phyloP scores from a whole-genome alignment of 1,284 basidiomycete species.

The Hymenochaete sp. region DNA sequence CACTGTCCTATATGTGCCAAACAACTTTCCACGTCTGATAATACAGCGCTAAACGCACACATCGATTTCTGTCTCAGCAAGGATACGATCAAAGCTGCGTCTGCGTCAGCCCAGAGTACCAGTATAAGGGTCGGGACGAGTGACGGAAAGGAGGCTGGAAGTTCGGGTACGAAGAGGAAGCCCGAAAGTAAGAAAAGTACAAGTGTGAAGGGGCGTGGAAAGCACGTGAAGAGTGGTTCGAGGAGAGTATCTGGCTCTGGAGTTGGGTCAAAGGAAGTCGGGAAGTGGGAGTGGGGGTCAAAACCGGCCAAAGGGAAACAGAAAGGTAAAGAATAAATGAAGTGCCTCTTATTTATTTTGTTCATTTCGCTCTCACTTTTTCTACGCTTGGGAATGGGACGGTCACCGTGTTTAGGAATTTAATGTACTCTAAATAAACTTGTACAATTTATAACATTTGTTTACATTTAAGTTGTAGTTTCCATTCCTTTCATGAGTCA shows the following conservation, averaged over 20 bases:
- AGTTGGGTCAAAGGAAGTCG: too few species aligned
- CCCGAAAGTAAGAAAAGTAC: neutral
- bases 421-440: too few species aligned
- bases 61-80: slow-evolving; percentile 73
- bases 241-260: too few species aligned
- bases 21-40: slow-evolving; percentile 44
- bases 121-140: neutral
- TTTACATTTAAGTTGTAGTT: too few species aligned
- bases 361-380: too few species aligned
- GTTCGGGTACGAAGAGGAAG: neutral
- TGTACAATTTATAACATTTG: too few species aligned
- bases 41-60: slow-evolving; percentile 61
- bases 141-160: neutral
- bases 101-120: neutral
- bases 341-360: too few species aligned
- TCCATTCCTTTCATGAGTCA: too few species aligned
- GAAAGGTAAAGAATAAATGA: slow-evolving; percentile 3
- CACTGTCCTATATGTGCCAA: slow-evolving; percentile 64
- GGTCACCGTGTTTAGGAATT: too few species aligned
- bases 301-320: neutral
- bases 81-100: slow-evolving; percentile 51
- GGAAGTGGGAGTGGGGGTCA: slow-evolving; percentile 1
- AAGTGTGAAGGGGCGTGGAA: too few species aligned
- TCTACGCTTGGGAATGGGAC: too few species aligned
- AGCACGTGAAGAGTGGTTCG: too few species aligned